Conservation (phyloP, 176 grass and related monocot genomes). For the Poa annua region DNA sequence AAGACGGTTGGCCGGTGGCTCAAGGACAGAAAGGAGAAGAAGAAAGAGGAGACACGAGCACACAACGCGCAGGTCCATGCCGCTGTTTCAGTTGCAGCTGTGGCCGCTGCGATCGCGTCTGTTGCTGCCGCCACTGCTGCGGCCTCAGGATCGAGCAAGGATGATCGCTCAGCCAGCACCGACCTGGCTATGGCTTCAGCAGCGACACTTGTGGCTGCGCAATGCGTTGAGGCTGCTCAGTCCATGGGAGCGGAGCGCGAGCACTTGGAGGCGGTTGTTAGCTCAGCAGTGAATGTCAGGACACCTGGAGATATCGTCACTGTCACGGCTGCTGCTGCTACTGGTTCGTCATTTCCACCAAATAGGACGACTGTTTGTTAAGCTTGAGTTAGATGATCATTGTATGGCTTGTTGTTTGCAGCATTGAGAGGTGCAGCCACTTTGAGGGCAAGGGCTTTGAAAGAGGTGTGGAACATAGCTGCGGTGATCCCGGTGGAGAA, state of each 20-base stretch:
- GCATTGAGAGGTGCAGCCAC: conserved; percentile 94
- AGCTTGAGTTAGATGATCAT: neutral
- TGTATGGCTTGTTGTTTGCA: conserved; percentile 22
- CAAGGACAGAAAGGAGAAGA: conserved; percentile 90
- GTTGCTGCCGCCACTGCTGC: conserved; percentile 71
- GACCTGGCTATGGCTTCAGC: conserved; percentile 91
- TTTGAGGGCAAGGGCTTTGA: conserved; percentile 83
- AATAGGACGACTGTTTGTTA: neutral
- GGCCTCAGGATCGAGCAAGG: conserved; percentile 65
- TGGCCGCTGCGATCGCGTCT: conserved; percentile 75
- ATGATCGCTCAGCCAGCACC: conserved; percentile 64
- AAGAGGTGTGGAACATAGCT: conserved; percentile 99
- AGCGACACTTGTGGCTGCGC: conserved; percentile 79
- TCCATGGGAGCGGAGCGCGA: conserved; percentile 92
- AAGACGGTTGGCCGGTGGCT: conserved; percentile 97
- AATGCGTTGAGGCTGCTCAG: conserved; percentile 81
- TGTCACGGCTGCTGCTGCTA: conserved; percentile 86
- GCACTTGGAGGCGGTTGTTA: conserved; percentile 72
- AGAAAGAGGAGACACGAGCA: conserved; percentile 94
- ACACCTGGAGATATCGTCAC: conserved; percentile 85
- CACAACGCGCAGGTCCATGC: conserved; percentile 94
- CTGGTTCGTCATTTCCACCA: conserved; percentile 48
- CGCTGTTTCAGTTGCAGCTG: conserved; percentile 73
- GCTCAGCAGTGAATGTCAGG: conserved; percentile 86
- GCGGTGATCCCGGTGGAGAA: conserved; percentile 97